Base-by-base conservation (phyloP, 345 rosid species). In the Brassica incana region DNA sequence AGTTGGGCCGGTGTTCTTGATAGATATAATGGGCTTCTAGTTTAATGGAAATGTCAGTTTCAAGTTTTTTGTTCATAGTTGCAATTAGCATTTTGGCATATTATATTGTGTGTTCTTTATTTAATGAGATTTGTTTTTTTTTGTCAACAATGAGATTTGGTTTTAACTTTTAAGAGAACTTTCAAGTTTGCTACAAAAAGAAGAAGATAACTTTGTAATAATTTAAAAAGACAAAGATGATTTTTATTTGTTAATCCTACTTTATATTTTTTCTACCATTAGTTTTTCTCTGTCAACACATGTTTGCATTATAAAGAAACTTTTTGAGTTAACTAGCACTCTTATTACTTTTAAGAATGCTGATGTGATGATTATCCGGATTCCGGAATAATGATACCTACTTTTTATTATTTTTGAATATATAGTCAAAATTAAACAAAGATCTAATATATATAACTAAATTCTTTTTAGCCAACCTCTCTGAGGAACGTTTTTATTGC, bases 31-130 rank as follows among this genome's bases (percentile, higher is more conserved):
- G 73, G 69, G 77, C 77, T 12, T 38, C 1, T 16, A 0, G 8
- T 54, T 64, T 10, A 10, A 64, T 35, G 2, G 32, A 2, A 9
- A 91, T 80, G 18, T 58, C 29, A 20, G 14, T 4, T 23, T 20
- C 63, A 54, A 7, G 2, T 30, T 62, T 3, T 27, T 5, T 12
- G 8, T 6, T 14, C 66, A 6, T 30, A 30, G 14, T 60, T 25
- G 33, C 33, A 60, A 88, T 88, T 40, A 43, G 50, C 11, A 43
- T 10, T 43, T 43, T 35, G 38, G 7, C 38, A 35, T 35, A 35
- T 35, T 35, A 35, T 35, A 29, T 0, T 29, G 32, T 29, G 32
- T 29, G 32, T 29, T 29, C 32, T 29, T 29, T 29, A 29, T 29
- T 29, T 4, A 29, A 29, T 29, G 32, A 29, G 32, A 29, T 29